phyloP scores from a whole-genome alignment of 2,329 filamentous ascomycete genomes.

The Reticulascus tulasneorum region DNA sequence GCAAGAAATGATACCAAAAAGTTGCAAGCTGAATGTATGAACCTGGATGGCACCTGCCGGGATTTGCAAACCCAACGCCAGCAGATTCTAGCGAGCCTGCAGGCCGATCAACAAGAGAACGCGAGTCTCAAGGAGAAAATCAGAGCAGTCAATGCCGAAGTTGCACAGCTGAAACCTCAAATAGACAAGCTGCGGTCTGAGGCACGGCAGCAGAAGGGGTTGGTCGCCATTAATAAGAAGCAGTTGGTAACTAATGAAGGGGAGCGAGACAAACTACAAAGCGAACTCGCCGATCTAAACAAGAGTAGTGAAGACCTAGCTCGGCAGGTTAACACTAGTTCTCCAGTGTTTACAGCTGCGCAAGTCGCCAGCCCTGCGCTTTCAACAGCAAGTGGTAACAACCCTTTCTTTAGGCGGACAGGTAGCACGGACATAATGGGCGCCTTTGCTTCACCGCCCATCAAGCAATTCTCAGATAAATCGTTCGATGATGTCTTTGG shows the following conservation, averaged over 20 bases:
- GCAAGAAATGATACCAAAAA: conserved; percentile 80
- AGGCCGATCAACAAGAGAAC: conserved; percentile 88
- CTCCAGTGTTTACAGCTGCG: conserved; percentile 41
- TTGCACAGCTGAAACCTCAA: conserved; percentile 79
- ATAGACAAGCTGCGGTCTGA: conserved; percentile 92
- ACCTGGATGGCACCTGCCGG: conserved; percentile 74
- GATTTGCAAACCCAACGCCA: conserved; percentile 81
- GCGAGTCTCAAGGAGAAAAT: conserved; percentile 82
- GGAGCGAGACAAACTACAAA: conserved; percentile 82
- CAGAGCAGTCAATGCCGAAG: conserved; percentile 74
- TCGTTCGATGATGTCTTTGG: conserved; percentile 88
- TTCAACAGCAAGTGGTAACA: conserved; percentile 72
- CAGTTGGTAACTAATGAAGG: conserved; percentile 85
- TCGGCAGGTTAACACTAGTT: conserved; percentile 47
- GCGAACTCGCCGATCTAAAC: conserved; percentile 67
- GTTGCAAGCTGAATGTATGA: conserved; percentile 76
- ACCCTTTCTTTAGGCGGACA: conserved; percentile 85
- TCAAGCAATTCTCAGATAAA: conserved; percentile 52
- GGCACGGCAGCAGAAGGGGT: conserved; percentile 89
- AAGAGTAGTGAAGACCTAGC: conserved; percentile 58
- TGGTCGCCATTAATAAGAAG: conserved; percentile 98
- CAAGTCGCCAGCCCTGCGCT: conserved; percentile 66
- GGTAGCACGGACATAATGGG: conserved; percentile 58
- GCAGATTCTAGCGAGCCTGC: conserved; percentile 68
- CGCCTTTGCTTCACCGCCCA: conserved; percentile 45